Evolutionary conservation across 1,139 yeast species (phyloP).

Genomic region (Hansenula sp.): DNA sequence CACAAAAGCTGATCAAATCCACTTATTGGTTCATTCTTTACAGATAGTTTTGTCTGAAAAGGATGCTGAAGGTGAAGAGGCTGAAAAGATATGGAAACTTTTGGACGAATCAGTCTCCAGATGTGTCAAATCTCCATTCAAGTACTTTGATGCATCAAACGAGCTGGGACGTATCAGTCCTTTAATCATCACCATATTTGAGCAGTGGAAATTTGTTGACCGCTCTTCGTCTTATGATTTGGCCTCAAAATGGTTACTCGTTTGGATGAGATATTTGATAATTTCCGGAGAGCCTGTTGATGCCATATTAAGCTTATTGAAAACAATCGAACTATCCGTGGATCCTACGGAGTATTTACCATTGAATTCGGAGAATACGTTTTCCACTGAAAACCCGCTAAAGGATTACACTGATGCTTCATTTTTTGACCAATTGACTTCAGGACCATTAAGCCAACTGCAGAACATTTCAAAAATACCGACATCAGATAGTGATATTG

Average conservation of each 20-base stretch:
- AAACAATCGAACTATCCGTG: slow-evolving; percentile 24
- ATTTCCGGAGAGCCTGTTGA: slow-evolving; percentile 51
- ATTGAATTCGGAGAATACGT: slow-evolving; percentile 6
- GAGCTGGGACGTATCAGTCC: slow-evolving; percentile 50
- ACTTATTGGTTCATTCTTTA: slow-evolving; percentile 40
- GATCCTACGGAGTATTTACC: slow-evolving; percentile 16
- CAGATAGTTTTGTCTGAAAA: slow-evolving; percentile 16
- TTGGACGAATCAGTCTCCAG: slow-evolving; percentile 75
- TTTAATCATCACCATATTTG: slow-evolving; percentile 60
- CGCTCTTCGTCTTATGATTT: slow-evolving; percentile 24
- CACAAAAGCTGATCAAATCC: slow-evolving; percentile 40
- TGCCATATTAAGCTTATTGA: slow-evolving; percentile 29
- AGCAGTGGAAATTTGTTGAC: slow-evolving; percentile 66
- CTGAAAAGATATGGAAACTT: slow-evolving; percentile 47
- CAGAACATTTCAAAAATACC: slow-evolving; percentile 30
- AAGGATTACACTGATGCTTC: slow-evolving; percentile 13
- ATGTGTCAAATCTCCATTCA: slow-evolving; percentile 71
- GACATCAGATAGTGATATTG: slow-evolving; percentile 42
- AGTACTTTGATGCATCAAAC: slow-evolving; percentile 68
- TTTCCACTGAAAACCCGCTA: slow-evolving; percentile 3
- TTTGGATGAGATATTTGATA: slow-evolving; percentile 39
- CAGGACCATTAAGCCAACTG: slow-evolving; percentile 21
- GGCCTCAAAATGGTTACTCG: slow-evolving; percentile 47
- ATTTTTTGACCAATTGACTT: slow-evolving; percentile 26
- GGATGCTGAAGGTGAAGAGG: slow-evolving; percentile 11